Evolutionary conservation across 768 basidiomycete genomes (phyloP).

Genomic region (Podaxis sp.): DNA sequence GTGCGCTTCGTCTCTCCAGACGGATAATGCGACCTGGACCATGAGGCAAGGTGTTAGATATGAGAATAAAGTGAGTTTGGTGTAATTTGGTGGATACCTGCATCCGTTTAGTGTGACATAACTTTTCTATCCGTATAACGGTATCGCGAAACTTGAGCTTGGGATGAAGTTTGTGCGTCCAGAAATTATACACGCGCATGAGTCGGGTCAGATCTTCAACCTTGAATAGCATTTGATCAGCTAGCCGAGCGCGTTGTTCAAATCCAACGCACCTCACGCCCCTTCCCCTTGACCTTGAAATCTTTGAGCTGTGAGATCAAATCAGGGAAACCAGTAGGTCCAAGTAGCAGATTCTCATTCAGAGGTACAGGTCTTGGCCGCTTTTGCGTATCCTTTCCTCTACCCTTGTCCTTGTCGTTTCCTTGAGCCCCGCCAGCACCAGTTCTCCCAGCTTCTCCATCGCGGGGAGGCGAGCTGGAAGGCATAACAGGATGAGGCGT

Average conservation of each 20-base stretch:
- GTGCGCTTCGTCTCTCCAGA: conserved; percentile 73
- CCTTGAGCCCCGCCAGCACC: conserved; percentile 18
- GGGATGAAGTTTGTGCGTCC: conserved; percentile 93
- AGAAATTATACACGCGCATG: conserved; percentile 87
- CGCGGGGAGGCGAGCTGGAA: conserved; percentile 49
- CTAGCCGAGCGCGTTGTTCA: not conserved
- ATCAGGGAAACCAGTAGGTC: conserved; percentile 74
- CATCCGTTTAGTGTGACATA: conserved; percentile 86
- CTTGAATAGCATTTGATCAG: conserved; percentile 37
- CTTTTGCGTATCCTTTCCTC: conserved; percentile 36
- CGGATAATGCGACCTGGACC: conserved; percentile 63
- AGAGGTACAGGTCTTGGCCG: conserved; percentile 57
- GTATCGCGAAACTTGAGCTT: conserved; percentile 88
- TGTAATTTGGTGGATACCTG: conserved; percentile 51
- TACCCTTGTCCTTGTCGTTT: conserved; percentile 22
- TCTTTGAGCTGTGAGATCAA: conserved; percentile 75
- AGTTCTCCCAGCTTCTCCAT: conserved; percentile 24
- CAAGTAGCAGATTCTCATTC: conserved; percentile 75
- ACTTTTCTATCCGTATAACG: conserved; percentile 79
- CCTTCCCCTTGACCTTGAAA: conserved; percentile 85
- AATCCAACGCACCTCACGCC: conserved; percentile 70
- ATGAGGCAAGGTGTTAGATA: conserved; percentile 4
- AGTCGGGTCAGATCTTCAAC: conserved; percentile 78
- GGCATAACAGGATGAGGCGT: conserved; percentile 48
- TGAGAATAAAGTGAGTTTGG: not conserved